phyloP scores from a whole-genome alignment of 306 rosid genomes.

The Datisca glomerata region DNA sequence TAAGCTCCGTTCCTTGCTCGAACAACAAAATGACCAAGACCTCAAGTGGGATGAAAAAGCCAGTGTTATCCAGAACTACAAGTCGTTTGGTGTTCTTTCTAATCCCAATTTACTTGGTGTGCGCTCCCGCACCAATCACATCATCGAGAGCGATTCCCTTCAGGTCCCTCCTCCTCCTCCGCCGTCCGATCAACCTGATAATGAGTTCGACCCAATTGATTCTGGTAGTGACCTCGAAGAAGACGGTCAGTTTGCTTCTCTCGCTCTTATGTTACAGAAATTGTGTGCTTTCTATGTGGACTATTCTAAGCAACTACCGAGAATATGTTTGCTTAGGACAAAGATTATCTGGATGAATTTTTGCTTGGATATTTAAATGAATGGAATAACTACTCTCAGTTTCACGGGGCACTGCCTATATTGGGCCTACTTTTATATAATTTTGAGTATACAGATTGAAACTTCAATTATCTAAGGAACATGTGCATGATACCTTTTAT shows the following conservation, averaged over 20 bases:
- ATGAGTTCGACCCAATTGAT: conserved; percentile 24
- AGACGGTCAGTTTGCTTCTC: conserved; percentile 42
- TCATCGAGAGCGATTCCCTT: conserved; percentile 36
- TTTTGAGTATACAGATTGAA: too few species aligned
- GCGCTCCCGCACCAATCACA: conserved; percentile 39
- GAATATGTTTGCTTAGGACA: background rate
- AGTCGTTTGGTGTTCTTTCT: conserved; percentile 62
- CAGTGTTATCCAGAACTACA: conserved; percentile 54
- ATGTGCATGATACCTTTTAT: background rate
- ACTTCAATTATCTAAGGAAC: background rate
- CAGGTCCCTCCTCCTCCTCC: conserved; percentile 23
- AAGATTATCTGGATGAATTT: background rate
- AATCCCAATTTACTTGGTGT: conserved; percentile 59
- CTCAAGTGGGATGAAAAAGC: conserved; percentile 60
- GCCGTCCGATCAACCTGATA: conserved; percentile 9
- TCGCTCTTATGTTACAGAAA: background rate
- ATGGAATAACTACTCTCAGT: too few species aligned
- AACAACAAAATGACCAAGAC: conserved; percentile 6
- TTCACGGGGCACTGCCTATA: too few species aligned
- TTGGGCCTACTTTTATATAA: too few species aligned
- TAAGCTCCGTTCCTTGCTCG: conserved; percentile 43
- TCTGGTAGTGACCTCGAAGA: conserved; percentile 82
- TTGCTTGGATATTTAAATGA: too few species aligned
- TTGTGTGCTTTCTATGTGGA: background rate
- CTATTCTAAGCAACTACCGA: background rate